Percentiles rank a stretch among this genome's conserved stretches.
Conservation (phyloP, 2,329 filamentous ascomycete genomes). For the Fusarium torulosum region DNA sequence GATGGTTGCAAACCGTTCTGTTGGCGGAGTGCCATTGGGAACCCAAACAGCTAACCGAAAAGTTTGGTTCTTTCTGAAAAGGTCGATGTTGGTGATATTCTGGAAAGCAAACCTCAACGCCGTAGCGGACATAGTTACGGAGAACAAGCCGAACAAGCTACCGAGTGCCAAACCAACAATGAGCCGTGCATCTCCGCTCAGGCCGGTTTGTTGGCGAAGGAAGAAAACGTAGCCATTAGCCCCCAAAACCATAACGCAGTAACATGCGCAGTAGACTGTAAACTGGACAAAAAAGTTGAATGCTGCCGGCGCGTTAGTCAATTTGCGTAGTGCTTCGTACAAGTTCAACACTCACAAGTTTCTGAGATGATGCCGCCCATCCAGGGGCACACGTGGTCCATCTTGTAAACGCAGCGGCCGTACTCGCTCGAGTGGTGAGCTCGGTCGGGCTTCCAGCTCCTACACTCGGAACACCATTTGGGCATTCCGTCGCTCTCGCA, state of each 20-base stretch:
- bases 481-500: conserved; percentile 88
- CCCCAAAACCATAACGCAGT: conserved; percentile 73
- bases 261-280: conserved; percentile 77
- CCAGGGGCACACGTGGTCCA: conserved; percentile 98
- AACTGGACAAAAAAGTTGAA: conserved; percentile 97
- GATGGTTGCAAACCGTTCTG: conserved; percentile 63
- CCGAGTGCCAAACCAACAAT: conserved; percentile 75
- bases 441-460: conserved; percentile 88
- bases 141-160: conserved; percentile 84
- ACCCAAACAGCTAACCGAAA: conserved; percentile 82
- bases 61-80: conserved; percentile 71
- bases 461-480: conserved; percentile 85
- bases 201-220: conserved; percentile 61
- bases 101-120: conserved; percentile 76
- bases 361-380: conserved; percentile 94
- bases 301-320: conserved; percentile 55
- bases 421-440: conserved; percentile 89
- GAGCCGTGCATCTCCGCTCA: conserved; percentile 68
- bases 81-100: conserved; percentile 89
- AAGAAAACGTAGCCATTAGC: conserved; percentile 73
- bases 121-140: conserved; percentile 79
- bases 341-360: conserved; percentile 64
- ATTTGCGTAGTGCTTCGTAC: not conserved
- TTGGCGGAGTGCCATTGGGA: conserved; percentile 61
- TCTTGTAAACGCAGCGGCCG: conserved; percentile 83